Evolutionary conservation across 768 basidiomycete genomes (phyloP), one percentile per base, ranked within the genome.

Genomic region (Russula sp.): DNA sequence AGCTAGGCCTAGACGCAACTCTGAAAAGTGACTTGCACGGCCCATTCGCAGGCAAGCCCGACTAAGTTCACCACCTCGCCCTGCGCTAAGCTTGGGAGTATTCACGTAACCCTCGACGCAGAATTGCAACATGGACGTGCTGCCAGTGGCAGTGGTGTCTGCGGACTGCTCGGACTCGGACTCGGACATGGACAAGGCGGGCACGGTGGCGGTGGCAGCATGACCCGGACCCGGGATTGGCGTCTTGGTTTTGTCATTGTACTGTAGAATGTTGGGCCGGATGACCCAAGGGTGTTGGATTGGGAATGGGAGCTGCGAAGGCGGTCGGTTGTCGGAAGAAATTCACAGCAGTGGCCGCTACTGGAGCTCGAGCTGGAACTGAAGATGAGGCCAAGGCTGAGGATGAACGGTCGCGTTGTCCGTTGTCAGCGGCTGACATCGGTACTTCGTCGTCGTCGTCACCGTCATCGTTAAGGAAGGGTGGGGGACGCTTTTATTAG

Each of bases 21-120:
- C 66, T 53, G 40, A 67, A 67, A n/a, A 65, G 48, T 16, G 66
- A 67, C 49, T 34, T 67, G 59, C 65, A 67, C 4, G 66, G 66
- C 5, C 66, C 66, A 20, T 49, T 59, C 28, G 62, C 44, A 10
- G 57, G 44, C 50, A 30, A 30, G 28, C 28, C 28, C 5, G 28
- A 30, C 28, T 30, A 5, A 30, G 28, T 30, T 5, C n/a, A n/a
- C n/a, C n/a, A n/a, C n/a, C n/a, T n/a, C n/a, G n/a, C n/a, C n/a
- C n/a, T n/a, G n/a, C n/a, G n/a, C n/a, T n/a, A n/a, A n/a, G n/a
- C n/a, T n/a, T n/a, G n/a, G n/a, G n/a, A n/a, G n/a, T n/a, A n/a
- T n/a, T n/a, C n/a, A n/a, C n/a, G n/a, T n/a, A n/a, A n/a, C n/a
- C n/a, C n/a, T n/a, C n/a, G n/a, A n/a, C n/a, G n/a, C n/a, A n/a